A percentile compares a stretch with the other conserved stretches of the same genome.
Evolutionary conservation across 192 early-diverging fungal species (phyloP).

Genomic region (Entomortierella chlamydospora): DNA sequence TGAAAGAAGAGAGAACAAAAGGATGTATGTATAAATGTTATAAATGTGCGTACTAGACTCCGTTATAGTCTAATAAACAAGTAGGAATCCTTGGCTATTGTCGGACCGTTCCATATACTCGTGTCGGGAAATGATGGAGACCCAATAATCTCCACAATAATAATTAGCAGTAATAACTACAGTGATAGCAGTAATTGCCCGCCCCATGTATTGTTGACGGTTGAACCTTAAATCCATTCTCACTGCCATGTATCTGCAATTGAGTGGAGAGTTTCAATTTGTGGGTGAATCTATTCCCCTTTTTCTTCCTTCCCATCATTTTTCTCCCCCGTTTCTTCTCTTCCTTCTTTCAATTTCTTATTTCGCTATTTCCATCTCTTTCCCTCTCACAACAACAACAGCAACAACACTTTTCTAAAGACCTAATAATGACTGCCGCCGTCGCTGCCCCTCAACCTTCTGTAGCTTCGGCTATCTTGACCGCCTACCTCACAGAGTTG

Average conservation of each 20-base stretch:
- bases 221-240: conserved; percentile 7
- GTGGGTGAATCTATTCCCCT: neutral
- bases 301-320: neutral
- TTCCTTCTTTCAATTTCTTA: neutral
- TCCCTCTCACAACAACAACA: conserved; percentile 7
- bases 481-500: conserved; percentile 71
- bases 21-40: too few relatives aligned
- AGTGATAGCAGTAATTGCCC: conserved; percentile 12
- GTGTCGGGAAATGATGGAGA: too few relatives aligned
- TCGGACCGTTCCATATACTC: too few relatives aligned
- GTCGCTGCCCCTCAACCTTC: conserved; percentile 26
- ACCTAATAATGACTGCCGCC: conserved; percentile 42
- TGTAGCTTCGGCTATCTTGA: conserved; percentile 57
- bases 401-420: too few relatives aligned
- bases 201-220: conserved; percentile 3
- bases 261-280: too few relatives aligned
- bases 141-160: too few relatives aligned
- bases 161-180: too few relatives aligned
- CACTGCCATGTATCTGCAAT: neutral
- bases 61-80: too few relatives aligned
- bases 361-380: neutral
- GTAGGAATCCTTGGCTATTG: too few relatives aligned
- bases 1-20: too few relatives aligned
- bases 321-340: conserved; percentile 2
- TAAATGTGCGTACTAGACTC: too few relatives aligned